A percentile compares a stretch with the other conserved stretches of the same genome.
These are phyloP conservation scores for Claviceps arundinis DNA, from an alignment of 2,329 filamentous ascomycete species.

Conservation along the genomic window DNA sequence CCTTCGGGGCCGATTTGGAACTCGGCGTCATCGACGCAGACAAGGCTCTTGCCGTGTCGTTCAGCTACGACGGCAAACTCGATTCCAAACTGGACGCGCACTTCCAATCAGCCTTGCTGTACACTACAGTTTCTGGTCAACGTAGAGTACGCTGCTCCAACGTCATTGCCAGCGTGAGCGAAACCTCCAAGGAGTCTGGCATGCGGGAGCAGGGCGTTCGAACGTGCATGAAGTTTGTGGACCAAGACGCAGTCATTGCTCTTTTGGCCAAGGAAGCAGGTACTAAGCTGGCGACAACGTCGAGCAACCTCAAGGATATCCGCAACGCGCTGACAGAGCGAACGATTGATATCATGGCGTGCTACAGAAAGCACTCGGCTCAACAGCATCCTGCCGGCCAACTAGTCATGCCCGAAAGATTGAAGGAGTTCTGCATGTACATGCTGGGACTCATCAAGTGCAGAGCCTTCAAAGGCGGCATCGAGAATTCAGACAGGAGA, in stretches of 20 bases:
- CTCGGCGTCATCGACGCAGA: slow-evolving; percentile 87
- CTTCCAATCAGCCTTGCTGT: slow-evolving; percentile 89
- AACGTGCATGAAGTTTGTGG: slow-evolving; percentile 82
- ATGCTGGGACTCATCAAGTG: slow-evolving; percentile 82
- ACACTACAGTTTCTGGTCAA: slow-evolving; percentile 82
- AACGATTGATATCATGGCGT: slow-evolving; percentile 81
- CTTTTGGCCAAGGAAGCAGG: slow-evolving; percentile 90
- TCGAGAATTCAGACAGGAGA: slow-evolving; percentile 79
- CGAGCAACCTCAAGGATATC: slow-evolving; percentile 68
- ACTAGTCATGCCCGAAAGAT: slow-evolving; percentile 84
- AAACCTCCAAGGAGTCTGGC: slow-evolving; percentile 34
- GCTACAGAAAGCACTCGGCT: slow-evolving; percentile 86
- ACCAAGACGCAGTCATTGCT: slow-evolving; percentile 83
- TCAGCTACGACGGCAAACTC: slow-evolving; percentile 94
- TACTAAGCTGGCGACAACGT: slow-evolving; percentile 61
- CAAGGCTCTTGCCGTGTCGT: slow-evolving; percentile 82
- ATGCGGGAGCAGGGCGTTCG: slow-evolving; percentile 43
- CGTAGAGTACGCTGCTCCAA: slow-evolving; percentile 87
- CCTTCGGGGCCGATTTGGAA: slow-evolving; percentile 86
- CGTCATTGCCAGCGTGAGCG: slow-evolving; percentile 81
- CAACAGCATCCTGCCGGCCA: slow-evolving; percentile 78
- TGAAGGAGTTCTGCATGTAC: slow-evolving; percentile 97
- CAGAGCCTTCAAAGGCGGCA: slow-evolving; percentile 83
- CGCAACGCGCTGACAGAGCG: slow-evolving; percentile 75
- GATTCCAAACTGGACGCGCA: slow-evolving; percentile 93